These are phyloP conservation scores for Ogataea chonburiensis DNA, from an alignment of 805 yeast genomes.

Conservation along the genomic window DNA sequence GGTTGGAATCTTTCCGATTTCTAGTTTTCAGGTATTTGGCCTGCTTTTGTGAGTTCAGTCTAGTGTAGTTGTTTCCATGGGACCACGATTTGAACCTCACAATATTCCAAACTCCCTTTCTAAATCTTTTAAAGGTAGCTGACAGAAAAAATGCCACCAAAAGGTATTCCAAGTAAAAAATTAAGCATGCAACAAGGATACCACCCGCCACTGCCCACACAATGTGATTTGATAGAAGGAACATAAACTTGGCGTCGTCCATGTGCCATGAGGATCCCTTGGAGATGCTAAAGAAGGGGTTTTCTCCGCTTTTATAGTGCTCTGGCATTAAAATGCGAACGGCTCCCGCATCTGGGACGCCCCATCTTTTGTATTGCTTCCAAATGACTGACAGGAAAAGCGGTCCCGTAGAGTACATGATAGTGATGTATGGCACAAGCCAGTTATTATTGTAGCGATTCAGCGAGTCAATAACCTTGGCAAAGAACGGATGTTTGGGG, in stretches of 20 bases:
- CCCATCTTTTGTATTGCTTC: constrained; percentile 85
- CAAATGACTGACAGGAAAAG: constrained; percentile 80
- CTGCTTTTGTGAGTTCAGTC: constrained; percentile 22
- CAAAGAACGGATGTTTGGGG: constrained; percentile 83
- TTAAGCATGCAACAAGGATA: constrained; percentile 50
- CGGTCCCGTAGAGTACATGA: constrained; percentile 94
- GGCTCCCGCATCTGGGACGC: constrained; percentile 60
- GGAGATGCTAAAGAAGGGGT: constrained; percentile 70
- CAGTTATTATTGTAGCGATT: constrained; percentile 67
- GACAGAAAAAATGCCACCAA: constrained; percentile 37
- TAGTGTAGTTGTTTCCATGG: constrained; percentile 24
- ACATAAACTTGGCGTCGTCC: constrained; percentile 80
- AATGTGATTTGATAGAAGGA: constrained; percentile 72
- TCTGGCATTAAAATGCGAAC: constrained; percentile 70
- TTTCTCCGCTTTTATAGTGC: constrained; percentile 62
- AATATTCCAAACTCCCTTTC: constrained; percentile 25
- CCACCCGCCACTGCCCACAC: constrained; percentile 71
- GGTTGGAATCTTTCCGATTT: constrained; percentile 54
- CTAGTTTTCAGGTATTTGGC: constrained; percentile 27
- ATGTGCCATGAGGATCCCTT: constrained; percentile 92
- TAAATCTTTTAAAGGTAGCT: constrained; percentile 21
- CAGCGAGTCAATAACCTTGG: constrained; percentile 63
- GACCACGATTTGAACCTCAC: constrained; percentile 25
- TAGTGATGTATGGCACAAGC: constrained; percentile 84
- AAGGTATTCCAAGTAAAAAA: constrained; percentile 48